phyloP scores from a whole-genome alignment of 83 land plant genomes.

The Picea mariana region DNA sequence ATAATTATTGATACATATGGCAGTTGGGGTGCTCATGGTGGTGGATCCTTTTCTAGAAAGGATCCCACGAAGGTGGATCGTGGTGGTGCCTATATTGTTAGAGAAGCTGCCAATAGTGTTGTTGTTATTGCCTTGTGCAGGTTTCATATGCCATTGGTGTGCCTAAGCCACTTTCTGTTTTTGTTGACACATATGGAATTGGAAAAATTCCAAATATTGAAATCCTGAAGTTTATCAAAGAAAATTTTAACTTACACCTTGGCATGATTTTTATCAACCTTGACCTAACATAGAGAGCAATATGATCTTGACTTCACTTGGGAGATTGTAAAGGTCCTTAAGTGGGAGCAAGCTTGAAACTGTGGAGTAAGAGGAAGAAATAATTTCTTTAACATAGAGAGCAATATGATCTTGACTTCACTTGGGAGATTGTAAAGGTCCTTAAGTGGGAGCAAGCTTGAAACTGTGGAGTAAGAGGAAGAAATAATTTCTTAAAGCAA shows the following conservation, averaged over 20 bases:
- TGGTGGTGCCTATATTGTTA: constrained; percentile 66
- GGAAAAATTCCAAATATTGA: constrained; percentile 60
- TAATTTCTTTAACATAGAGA: constrained; percentile 55
- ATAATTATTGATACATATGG: constrained; percentile 72
- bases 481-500: no score
- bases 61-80: constrained; percentile 78
- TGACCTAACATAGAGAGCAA: constrained; percentile 54
- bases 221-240: constrained; percentile 49
- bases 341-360: constrained; percentile 27
- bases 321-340: constrained; percentile 55
- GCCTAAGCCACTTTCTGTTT: constrained; percentile 62
- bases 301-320: constrained; percentile 68
- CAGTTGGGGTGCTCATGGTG: constrained; percentile 75
- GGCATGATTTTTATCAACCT: constrained; percentile 63
- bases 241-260: constrained; percentile 59
- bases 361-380: neutral
- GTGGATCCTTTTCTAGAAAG: constrained; percentile 70
- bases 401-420: constrained; percentile 65
- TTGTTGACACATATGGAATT: constrained; percentile 67
- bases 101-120: constrained; percentile 69
- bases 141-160: constrained; percentile 72
- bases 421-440: constrained; percentile 58
- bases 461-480: neutral
- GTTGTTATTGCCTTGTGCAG: constrained; percentile 70
- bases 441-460: constrained; percentile 37